These are phyloP conservation scores for Mycena floridula DNA, from an alignment of 768 basidiomycete genomes.

Conservation along the genomic window DNA sequence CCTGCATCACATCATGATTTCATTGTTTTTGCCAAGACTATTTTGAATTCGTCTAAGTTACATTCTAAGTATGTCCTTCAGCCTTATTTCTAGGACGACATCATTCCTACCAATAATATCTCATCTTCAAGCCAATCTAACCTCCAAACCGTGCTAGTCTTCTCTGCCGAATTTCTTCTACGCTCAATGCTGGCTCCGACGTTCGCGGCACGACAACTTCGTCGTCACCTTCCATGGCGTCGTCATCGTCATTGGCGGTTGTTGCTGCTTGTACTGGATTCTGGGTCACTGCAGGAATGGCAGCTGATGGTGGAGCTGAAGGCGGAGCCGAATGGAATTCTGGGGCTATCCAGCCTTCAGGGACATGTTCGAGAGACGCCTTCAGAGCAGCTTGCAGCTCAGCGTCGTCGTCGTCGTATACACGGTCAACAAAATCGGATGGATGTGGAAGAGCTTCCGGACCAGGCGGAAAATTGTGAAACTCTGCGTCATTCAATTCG, in stretches of 20 bases:
- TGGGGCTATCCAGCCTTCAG: slow-evolving; percentile 42
- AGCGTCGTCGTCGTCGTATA: slow-evolving; percentile 84
- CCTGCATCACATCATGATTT: too few species aligned
- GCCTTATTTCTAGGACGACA: too few species aligned
- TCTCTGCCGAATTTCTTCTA: slow-evolving; percentile 65
- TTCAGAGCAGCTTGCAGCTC: slow-evolving; percentile 83
- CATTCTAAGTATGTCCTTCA: too few species aligned
- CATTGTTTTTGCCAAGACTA: too few species aligned
- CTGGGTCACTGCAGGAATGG: not conserved
- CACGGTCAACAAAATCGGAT: slow-evolving; percentile 25
- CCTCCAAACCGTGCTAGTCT: slow-evolving; percentile 61
- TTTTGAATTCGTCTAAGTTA: too few species aligned
- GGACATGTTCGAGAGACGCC: slow-evolving; percentile 69
- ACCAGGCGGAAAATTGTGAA: slow-evolving; percentile 9
- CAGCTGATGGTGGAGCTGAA: slow-evolving; percentile 1
- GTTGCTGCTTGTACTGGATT: not conserved
- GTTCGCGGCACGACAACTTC: slow-evolving; percentile 10
- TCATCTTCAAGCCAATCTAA: slow-evolving; percentile 14
- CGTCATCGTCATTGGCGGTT: slow-evolving; percentile 6
- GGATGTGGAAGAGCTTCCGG: slow-evolving; percentile 10
- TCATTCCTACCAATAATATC: too few species aligned
- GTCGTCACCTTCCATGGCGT: not conserved
- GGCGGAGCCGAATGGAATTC: slow-evolving; percentile 5
- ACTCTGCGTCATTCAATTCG: slow-evolving; percentile 26
- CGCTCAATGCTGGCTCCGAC: slow-evolving; percentile 26